These are phyloP conservation scores for Cryptococcus sp. DNA, from an alignment of 1,284 basidiomycete genomes.

Conservation along the genomic window DNA sequence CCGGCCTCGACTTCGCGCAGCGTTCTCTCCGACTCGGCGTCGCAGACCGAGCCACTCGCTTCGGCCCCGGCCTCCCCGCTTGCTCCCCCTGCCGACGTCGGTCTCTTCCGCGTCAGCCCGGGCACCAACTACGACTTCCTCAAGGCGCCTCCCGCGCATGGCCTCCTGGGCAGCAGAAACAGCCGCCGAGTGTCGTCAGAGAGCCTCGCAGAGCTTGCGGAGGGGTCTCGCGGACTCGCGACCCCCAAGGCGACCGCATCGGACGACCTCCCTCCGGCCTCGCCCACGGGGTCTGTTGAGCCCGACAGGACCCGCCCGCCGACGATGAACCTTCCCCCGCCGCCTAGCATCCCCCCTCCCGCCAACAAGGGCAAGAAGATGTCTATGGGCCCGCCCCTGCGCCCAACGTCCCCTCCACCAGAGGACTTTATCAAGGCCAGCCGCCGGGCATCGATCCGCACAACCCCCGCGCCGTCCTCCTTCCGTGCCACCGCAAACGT, in stretches of 20 bases:
- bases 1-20: constrained; percentile 12
- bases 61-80: constrained; percentile 15
- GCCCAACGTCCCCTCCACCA: constrained; percentile 84
- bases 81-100: constrained; percentile 36
- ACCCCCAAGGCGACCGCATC: constrained; percentile 27
- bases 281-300: constrained; percentile 12
- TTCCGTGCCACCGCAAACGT: constrained; percentile 52
- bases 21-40: constrained; percentile 11
- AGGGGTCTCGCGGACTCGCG: constrained; percentile 21
- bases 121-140: constrained; percentile 50
- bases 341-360: constrained; percentile 74
- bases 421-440: constrained; percentile 70
- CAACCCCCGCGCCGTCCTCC: constrained; percentile 54
- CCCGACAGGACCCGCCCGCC: constrained; percentile 79
- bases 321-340: constrained; percentile 78
- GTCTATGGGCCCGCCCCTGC: constrained; percentile 60
- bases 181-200: constrained; percentile 20
- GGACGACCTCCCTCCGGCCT: constrained; percentile 28
- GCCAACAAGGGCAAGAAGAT: constrained; percentile 51
- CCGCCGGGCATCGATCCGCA: constrained; percentile 46
- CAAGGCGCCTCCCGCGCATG: constrained; percentile 43
- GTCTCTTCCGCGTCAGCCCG: constrained; percentile 44
- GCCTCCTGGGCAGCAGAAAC: constrained; percentile 11
- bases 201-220: constrained; percentile 13
- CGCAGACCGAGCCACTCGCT: constrained; percentile 28